Evolutionary conservation across 495 filamentous ascomycete genomes (phyloP).

Genomic region (Trichoderma gamsii): DNA sequence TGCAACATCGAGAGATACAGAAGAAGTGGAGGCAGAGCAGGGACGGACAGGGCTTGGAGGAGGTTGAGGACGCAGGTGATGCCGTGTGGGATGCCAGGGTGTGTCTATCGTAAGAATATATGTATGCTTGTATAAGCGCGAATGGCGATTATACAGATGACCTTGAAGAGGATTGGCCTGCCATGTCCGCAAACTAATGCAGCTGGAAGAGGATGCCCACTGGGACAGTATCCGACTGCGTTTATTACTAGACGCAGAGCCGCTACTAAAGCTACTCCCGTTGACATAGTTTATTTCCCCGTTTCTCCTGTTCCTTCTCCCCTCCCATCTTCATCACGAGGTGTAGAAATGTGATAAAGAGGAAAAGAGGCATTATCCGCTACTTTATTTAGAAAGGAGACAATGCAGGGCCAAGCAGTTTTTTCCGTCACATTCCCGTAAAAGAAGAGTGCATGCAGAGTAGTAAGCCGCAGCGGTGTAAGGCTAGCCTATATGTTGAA

Average conservation of each 20-base stretch:
- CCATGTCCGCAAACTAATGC: not conserved
- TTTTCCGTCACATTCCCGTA: not conserved
- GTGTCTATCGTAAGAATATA: not conserved
- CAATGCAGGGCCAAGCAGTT: not conserved
- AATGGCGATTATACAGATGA: not conserved
- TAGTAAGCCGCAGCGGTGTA: not conserved
- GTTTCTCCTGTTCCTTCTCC: slow-evolving; percentile 1
- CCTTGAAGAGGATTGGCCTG: not conserved
- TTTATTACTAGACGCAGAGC: not conserved
- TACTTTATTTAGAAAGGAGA: not conserved
- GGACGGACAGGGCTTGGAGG: not conserved
- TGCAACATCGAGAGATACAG: slow-evolving; percentile 12
- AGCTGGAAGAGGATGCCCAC: not conserved
- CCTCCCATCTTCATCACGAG: not conserved
- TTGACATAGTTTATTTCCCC: not conserved
- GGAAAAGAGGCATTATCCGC: not conserved
- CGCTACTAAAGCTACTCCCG: slow-evolving; percentile 1
- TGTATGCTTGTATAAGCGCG: not conserved
- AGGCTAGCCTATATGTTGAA: not conserved
- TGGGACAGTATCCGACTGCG: not conserved
- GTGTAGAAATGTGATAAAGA: slow-evolving; percentile 4
- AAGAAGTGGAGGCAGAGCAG: slow-evolving; percentile 2
- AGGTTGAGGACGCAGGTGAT: not conserved
- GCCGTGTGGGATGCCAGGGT: not conserved
- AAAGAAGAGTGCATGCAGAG: not conserved